Percentiles rank a stretch among this genome's conserved stretches.
phyloP scores from a whole-genome alignment of 1,139 yeast genomes.

The Blastobotrys serpentis region DNA sequence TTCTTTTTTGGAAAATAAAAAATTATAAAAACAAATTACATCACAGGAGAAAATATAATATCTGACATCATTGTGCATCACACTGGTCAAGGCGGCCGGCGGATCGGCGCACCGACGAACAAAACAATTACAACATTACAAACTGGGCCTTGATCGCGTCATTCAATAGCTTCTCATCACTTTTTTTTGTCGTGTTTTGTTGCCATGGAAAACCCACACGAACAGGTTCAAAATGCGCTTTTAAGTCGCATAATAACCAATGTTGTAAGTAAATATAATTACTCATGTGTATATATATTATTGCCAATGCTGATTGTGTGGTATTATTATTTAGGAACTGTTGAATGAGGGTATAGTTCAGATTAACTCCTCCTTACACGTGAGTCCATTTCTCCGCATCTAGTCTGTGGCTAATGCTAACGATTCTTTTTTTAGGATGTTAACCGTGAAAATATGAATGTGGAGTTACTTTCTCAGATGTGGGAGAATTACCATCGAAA shows the following conservation, averaged over 20 bases:
- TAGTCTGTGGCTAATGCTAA: conserved; percentile 23
- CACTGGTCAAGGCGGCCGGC: not conserved
- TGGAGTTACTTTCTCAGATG: conserved; percentile 73
- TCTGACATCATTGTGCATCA: conserved; percentile 14
- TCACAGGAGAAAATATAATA: not conserved
- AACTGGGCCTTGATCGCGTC: too few relatives aligned
- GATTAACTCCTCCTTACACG: conserved; percentile 58
- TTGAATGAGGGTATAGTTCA: conserved; percentile 69
- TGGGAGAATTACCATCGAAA: conserved; percentile 78
- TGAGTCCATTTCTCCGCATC: conserved; percentile 23
- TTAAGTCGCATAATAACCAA: conserved; percentile 74
- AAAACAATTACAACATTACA: not conserved
- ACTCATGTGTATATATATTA: not conserved
- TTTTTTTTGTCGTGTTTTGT: not conserved
- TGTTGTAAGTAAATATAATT: conserved; percentile 43
- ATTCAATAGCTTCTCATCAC: not conserved
- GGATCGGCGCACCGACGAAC: not conserved
- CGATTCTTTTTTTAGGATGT: conserved; percentile 43
- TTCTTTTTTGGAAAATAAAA: not conserved
- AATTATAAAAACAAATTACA: conserved; percentile 3
- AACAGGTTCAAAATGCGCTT: conserved; percentile 76
- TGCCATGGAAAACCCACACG: conserved; percentile 84
- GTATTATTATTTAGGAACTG: conserved; percentile 46
- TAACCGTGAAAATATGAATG: conserved; percentile 64
- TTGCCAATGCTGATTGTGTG: conserved; percentile 1